These are phyloP conservation scores for Haplosporangium sp. DNA, from an alignment of 371 early-diverging fungal species.

Conservation along the genomic window DNA sequence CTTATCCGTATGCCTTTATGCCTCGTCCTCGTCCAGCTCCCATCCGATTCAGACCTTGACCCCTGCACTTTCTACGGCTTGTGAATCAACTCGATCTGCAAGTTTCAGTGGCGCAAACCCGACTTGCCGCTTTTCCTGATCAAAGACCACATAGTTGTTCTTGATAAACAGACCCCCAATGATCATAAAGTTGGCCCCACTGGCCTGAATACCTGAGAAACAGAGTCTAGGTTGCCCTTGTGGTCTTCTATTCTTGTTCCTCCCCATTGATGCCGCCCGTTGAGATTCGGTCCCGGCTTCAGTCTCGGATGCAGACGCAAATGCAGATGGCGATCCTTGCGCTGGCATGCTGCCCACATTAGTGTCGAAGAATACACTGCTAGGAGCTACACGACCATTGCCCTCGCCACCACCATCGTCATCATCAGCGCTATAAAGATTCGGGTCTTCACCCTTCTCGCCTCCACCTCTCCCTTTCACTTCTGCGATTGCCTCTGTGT, in stretches of 20 bases:
- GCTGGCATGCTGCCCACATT: too few relatives aligned
- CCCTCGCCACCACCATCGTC: background rate
- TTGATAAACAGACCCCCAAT: slow-evolving; percentile 62
- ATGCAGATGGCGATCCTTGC: background rate
- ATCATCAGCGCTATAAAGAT: background rate
- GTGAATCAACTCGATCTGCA: background rate
- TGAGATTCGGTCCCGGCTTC: too few relatives aligned
- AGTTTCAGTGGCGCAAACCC: slow-evolving; percentile 56
- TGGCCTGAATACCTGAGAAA: slow-evolving; percentile 30
- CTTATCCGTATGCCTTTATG: too few relatives aligned
- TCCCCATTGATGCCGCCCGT: too few relatives aligned
- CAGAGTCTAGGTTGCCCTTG: background rate
- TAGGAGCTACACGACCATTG: background rate
- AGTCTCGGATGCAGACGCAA: background rate
- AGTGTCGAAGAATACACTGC: too few relatives aligned
- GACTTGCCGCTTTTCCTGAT: slow-evolving; percentile 57
- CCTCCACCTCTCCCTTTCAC: background rate
- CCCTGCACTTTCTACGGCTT: background rate
- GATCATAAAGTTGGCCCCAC: slow-evolving; percentile 45
- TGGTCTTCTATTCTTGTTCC: too few relatives aligned
- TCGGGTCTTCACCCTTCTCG: background rate
- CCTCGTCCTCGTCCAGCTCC: slow-evolving; percentile 1
- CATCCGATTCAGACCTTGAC: slow-evolving; percentile 1
- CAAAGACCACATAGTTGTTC: slow-evolving; percentile 62
- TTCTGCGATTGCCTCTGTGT: background rate